These are phyloP conservation scores for Lobosporangium transversale DNA, from an alignment of 192 early-diverging fungal genomes.

Conservation along the genomic window DNA sequence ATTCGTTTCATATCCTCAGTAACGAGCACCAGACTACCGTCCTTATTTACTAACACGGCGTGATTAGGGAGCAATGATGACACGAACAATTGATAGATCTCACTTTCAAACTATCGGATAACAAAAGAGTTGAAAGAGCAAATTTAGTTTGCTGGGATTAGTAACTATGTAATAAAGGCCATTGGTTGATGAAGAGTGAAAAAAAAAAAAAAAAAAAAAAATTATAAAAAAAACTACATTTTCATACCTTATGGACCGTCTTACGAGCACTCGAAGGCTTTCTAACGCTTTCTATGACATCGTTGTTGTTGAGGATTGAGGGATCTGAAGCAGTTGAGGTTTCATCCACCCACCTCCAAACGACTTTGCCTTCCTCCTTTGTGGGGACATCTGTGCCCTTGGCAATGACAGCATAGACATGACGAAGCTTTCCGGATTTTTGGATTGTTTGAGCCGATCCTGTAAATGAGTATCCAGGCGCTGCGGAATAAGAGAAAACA, in stretches of 20 bases:
- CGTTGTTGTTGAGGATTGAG: no score
- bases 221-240: neutral
- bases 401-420: conserved; percentile 60
- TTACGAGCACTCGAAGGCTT: conserved; percentile 40
- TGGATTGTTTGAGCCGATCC: conserved; percentile 53
- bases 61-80: conserved; percentile 55
- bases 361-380: conserved; percentile 57
- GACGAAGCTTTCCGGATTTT: conserved; percentile 33
- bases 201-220: neutral
- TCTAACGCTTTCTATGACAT: conserved; percentile 25
- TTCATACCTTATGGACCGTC: conserved; percentile 29
- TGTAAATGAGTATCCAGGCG: conserved; percentile 58
- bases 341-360: conserved; percentile 62
- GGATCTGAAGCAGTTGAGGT: conserved; percentile 12
- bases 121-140: neutral
- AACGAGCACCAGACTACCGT: conserved; percentile 55
- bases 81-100: conserved; percentile 56
- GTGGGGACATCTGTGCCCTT: conserved; percentile 58
- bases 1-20: conserved; percentile 57
- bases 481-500: conserved; percentile 59
- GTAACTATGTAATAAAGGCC: no score
- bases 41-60: conserved; percentile 54
- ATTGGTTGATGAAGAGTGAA: no score
- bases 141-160: neutral
- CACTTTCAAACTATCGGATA: conserved; percentile 54